Evolutionary conservation across 306 rosid species (phyloP).

Genomic region (Ziziphus jujuba): DNA sequence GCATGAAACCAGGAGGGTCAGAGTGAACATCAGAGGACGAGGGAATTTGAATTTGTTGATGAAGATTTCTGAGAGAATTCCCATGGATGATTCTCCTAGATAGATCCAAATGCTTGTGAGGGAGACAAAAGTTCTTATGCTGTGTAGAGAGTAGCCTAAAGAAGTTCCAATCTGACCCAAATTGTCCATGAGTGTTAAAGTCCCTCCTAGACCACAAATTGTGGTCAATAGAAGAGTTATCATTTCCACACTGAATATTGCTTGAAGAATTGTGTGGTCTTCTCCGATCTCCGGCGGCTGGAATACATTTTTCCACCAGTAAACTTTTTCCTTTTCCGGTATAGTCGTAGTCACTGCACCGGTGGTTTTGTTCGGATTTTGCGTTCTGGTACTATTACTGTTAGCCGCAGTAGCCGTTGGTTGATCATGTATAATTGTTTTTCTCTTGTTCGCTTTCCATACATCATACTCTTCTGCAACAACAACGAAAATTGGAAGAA

Average conservation of each 20-base stretch:
- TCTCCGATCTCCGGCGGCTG: conserved; percentile 55
- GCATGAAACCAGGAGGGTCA: conserved; percentile 29
- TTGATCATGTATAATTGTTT: too few relatives aligned
- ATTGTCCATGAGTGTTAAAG: conserved; percentile 54
- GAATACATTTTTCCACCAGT: conserved; percentile 49
- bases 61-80: conserved; percentile 18
- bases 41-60: conserved; percentile 32
- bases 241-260: conserved; percentile 64
- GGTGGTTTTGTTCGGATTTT: too few relatives aligned
- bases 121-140: conserved; percentile 20
- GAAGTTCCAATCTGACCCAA: conserved; percentile 61
- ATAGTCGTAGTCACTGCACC: conserved; percentile 27
- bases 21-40: conserved; percentile 34
- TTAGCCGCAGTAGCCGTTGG: too few relatives aligned
- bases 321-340: neutral
- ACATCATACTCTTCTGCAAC: conserved; percentile 40
- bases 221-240: conserved; percentile 42
- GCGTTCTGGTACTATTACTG: too few relatives aligned
- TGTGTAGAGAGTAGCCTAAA: conserved; percentile 33
- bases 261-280: conserved; percentile 63
- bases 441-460: conserved; percentile 24
- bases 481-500: conserved; percentile 50
- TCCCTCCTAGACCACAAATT: conserved; percentile 61
- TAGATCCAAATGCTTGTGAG: conserved; percentile 22
- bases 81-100: conserved; percentile 1